Conservation (phyloP, 768 basidiomycete species). For the Agrocybe pediades region DNA sequence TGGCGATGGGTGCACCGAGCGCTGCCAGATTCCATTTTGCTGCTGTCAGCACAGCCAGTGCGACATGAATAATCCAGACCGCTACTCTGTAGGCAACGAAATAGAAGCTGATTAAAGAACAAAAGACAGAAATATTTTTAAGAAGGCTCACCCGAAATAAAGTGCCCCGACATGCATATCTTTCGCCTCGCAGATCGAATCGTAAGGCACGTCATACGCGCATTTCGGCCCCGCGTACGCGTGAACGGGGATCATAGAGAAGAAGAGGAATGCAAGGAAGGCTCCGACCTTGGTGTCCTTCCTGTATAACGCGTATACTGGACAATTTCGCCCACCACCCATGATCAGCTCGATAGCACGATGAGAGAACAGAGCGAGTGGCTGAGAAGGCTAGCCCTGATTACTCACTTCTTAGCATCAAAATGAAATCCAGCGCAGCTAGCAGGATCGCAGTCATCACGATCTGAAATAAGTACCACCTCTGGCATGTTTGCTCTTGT, state of each 20-base stretch:
- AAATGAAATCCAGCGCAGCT: conserved; percentile 9
- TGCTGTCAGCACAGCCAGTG: neutral
- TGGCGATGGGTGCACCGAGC: neutral
- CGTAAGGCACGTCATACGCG: conserved; percentile 7
- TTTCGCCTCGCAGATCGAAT: conserved; percentile 6
- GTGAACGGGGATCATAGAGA: neutral
- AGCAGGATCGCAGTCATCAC: conserved; percentile 1
- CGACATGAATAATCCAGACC: neutral
- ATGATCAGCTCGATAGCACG: neutral
- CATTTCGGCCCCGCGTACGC: neutral
- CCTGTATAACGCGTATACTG: conserved; percentile 13
- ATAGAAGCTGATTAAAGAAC: too few species aligned
- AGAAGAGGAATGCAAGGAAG: conserved; percentile 2
- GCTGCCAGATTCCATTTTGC: neutral
- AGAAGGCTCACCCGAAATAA: conserved; percentile 6
- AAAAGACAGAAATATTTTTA: too few species aligned
- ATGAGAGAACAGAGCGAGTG: neutral
- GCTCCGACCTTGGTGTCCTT: conserved; percentile 3
- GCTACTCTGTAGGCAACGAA: neutral
- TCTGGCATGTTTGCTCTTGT: conserved; percentile 4
- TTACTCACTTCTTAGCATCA: conserved; percentile 15
- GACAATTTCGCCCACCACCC: neutral
- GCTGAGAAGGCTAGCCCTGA: neutral
- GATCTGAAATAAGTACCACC: conserved; percentile 9
- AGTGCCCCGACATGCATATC: conserved; percentile 4